Percentiles rank a stretch among this genome's conserved stretches.
Evolutionary conservation across 345 rosid species (phyloP).

Genomic region (Lumnitzera racemosa): DNA sequence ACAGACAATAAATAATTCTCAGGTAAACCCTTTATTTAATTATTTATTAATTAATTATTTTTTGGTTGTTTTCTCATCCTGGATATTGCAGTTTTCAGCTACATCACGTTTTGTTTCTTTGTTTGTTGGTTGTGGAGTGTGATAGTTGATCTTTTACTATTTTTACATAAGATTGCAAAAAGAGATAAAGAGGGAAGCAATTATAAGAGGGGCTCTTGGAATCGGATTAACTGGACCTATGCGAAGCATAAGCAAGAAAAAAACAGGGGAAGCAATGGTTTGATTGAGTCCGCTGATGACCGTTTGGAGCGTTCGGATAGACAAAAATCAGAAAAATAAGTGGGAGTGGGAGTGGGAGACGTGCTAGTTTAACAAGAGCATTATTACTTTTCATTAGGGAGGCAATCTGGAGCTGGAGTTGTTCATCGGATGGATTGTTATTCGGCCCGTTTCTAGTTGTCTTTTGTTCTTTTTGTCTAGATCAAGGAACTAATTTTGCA

Average conservation of each 20-base stretch:
- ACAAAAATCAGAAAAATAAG: no score
- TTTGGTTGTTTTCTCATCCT: neutral
- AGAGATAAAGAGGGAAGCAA: neutral
- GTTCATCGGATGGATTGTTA: no score
- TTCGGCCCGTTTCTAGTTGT: no score
- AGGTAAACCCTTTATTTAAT: slow-evolving; percentile 30
- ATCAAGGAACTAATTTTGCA: no score
- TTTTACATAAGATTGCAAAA: neutral
- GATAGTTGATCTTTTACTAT: neutral
- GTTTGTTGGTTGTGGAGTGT: neutral
- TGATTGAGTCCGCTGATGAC: no score
- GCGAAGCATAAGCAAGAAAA: neutral
- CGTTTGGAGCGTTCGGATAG: no score
- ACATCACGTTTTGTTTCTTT: neutral
- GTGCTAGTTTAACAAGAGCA: no score
- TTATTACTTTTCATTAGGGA: no score
- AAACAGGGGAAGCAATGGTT: neutral
- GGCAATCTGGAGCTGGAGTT: no score
- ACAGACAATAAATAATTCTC: slow-evolving; percentile 84
- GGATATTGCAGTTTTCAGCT: neutral
- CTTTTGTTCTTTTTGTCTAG: no score
- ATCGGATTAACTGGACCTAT: neutral
- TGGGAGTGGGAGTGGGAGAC: no score
- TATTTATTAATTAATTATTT: neutral
- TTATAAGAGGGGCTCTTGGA: neutral